phyloP scores from a whole-genome alignment of 257 asterid genomes.

The Lycium barbarum region DNA sequence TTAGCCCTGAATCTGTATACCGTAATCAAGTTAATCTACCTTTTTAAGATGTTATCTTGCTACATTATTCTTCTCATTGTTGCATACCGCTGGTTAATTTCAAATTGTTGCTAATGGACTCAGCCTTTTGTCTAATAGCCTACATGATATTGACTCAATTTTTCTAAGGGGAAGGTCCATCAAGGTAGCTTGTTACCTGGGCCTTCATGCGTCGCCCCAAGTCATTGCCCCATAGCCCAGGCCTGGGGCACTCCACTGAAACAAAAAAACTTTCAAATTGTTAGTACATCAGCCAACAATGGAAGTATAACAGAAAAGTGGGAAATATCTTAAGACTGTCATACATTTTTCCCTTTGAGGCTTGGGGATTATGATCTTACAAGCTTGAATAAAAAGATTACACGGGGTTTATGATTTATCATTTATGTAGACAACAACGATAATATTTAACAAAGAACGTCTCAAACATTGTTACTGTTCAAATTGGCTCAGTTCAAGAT shows the following conservation, averaged over 20 bases:
- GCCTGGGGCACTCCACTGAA: not conserved
- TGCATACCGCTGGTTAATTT: constrained; percentile 8
- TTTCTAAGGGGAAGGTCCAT: not conserved
- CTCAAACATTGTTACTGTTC: not conserved
- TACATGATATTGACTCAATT: not conserved
- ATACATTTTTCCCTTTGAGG: constrained; percentile 6
- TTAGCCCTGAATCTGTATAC: not conserved
- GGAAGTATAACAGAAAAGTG: not conserved
- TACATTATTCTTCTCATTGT: not conserved
- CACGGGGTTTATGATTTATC: not conserved
- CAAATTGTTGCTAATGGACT: constrained; percentile 22
- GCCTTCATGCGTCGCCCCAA: not conserved
- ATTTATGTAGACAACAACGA: not conserved
- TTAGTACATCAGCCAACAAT: not conserved
- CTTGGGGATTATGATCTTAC: constrained; percentile 24
- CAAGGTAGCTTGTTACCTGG: constrained; percentile 15
- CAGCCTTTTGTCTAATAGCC: not conserved
- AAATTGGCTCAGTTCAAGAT: constrained; percentile 20
- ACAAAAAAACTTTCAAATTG: not conserved
- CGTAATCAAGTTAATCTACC: not conserved
- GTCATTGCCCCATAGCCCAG: not conserved
- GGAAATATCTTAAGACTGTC: not conserved
- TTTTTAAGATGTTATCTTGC: not conserved
- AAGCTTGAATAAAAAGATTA: not conserved
- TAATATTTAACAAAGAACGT: not conserved